Conservation (phyloP, 2,329 filamentous ascomycete species). For the Fusarium udum region DNA sequence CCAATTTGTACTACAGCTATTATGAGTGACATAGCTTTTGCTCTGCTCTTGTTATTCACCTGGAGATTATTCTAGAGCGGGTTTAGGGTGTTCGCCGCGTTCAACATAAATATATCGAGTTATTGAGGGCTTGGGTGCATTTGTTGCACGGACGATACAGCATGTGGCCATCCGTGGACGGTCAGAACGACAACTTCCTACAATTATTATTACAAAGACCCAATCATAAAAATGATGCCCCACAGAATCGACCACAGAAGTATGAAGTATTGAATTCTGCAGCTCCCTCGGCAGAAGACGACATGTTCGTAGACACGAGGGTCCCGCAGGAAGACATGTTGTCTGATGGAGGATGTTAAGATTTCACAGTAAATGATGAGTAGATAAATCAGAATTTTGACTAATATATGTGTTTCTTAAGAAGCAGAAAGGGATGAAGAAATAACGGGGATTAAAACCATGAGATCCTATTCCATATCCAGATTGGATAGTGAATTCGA, state of each 20-base stretch:
- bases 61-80: not conserved
- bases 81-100: not conserved
- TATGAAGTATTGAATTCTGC: not conserved
- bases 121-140: not conserved
- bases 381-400: not conserved
- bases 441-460: not conserved
- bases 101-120: not conserved
- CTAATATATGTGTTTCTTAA: not conserved
- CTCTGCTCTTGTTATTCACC: not conserved
- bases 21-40: not conserved
- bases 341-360: not conserved
- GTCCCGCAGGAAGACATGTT: not conserved
- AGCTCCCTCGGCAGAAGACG: not conserved
- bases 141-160: not conserved
- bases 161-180: not conserved
- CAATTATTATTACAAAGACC: not conserved
- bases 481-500: not conserved
- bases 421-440: not conserved
- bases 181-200: not conserved
- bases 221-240: not conserved
- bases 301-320: not conserved
- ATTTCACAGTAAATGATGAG: not conserved
- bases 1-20: not conserved
- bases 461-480: not conserved
- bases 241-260: not conserved